phyloP scores from a whole-genome alignment of 2,329 filamentous ascomycete genomes.

The Penicillium brevicompactum region DNA sequence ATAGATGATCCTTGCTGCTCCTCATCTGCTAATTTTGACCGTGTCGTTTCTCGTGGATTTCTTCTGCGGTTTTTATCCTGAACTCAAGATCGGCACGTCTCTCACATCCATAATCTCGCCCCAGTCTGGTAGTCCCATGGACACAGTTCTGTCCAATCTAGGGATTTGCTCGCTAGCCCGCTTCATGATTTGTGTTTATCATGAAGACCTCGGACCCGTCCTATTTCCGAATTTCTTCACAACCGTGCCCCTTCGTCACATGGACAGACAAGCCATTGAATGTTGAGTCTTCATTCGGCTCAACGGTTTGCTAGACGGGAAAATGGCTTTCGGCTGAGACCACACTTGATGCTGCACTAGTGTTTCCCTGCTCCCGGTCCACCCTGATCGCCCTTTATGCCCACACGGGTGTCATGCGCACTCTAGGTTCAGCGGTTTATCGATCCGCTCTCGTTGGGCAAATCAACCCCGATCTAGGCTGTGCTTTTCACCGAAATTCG shows the following conservation, averaged over 20 bases:
- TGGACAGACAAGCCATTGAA: background rate
- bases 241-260: conserved; percentile 1
- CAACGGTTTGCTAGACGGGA: conserved; percentile 1
- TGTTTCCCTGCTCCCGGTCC: conserved; percentile 17
- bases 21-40: conserved; percentile 23
- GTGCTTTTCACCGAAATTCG: conserved; percentile 10
- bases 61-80: conserved; percentile 20
- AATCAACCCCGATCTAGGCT: conserved; percentile 16
- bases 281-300: background rate
- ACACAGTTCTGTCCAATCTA: conserved; percentile 14
- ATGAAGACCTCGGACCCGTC: conserved; percentile 2
- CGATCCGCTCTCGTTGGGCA: conserved; percentile 32
- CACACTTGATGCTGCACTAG: conserved; percentile 10
- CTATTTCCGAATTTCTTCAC: conserved; percentile 6
- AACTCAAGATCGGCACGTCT: conserved; percentile 21
- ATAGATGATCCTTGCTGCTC: conserved; percentile 23
- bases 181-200: conserved; percentile 3
- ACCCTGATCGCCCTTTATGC: conserved; percentile 21
- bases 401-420: conserved; percentile 35
- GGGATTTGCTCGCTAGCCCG: conserved; percentile 9
- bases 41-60: conserved; percentile 20
- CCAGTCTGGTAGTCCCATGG: conserved; percentile 13
- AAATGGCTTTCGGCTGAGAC: background rate
- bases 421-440: conserved; percentile 39
- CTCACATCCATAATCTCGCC: conserved; percentile 16